Conservation (phyloP, 805 yeast genomes). For the Komagataella pseudopastoris region DNA sequence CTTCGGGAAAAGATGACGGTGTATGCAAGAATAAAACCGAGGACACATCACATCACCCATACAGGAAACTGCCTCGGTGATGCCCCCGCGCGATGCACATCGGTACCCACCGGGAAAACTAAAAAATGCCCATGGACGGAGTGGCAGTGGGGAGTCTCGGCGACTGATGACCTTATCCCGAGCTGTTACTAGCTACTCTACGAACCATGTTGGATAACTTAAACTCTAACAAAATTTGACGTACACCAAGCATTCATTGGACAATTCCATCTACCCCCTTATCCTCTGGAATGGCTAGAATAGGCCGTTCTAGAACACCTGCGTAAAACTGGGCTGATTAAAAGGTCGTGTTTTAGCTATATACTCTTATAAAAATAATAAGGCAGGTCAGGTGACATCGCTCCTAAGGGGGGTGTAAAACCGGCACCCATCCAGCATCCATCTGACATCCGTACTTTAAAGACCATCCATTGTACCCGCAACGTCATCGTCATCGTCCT, state of each 20-base stretch:
- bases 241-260: too few relatives aligned
- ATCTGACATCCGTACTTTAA: slow-evolving; percentile 1
- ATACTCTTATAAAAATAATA: background rate
- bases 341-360: background rate
- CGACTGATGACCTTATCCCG: too few relatives aligned
- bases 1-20: background rate
- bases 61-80: background rate
- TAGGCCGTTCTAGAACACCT: background rate
- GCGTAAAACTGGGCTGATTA: too few relatives aligned
- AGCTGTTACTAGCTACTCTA: too few relatives aligned
- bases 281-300: background rate
- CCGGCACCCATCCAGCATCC: background rate
- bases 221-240: background rate
- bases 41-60: background rate
- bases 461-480: slow-evolving; percentile 21
- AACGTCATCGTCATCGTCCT: slow-evolving; percentile 13
- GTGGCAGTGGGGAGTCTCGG: too few relatives aligned
- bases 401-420: background rate
- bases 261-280: background rate
- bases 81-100: background rate
- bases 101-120: background rate
- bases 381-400: background rate
- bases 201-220: too few relatives aligned
- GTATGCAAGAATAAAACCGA: background rate
- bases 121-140: background rate